Evolutionary conservation across 2,329 filamentous ascomycete genomes (phyloP), one percentile per base, ranked within the genome.

Genomic region (Colletotrichum tamarilloi): DNA sequence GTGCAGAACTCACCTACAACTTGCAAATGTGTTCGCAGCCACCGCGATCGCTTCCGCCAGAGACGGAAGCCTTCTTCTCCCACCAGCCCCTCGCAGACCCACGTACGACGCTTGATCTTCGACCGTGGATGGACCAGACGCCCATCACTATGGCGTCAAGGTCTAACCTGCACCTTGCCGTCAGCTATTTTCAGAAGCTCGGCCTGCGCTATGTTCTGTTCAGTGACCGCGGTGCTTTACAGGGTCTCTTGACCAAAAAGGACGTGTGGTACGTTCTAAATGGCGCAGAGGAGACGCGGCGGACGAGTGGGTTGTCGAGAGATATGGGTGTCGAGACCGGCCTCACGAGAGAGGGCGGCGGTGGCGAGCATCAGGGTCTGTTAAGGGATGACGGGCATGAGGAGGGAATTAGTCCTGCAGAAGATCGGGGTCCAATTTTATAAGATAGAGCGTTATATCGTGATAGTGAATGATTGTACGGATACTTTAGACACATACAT

Each of bases 121-220:
- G 96, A 8, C 95, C 95, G 2, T 99, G 97, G 97, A 98, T 99
- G 95, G 97, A 99, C 82, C 96, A 98, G 82, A 99, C 97, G 0
- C 97, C 97, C 0, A 93, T 99, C 59, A 98, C 97, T 0, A 87
- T 98, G 22, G 94, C 95, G 55, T 92, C 91, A 26, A 90, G 92
- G 75, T 92, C 92, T 19, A 92, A 88, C 72, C 91, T 99, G 73
- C 92, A 95, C 80, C 89, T 98, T n/a, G 94, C 94, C 4, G 92
- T 97, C 28, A 92, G 90, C 70, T 97, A 99, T 88, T 98, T 99
- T 83, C 95, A 98, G 85, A 96, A 96, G 80, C 90, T 99, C 9
- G 97, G 97, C 24, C 84, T 99, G 74, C 90, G 96, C 63, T 98
- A 98, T 84, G 91, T 99, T 5, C 85, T 98, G 3, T 97, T 98